Evolutionary conservation across 352 stramenopile species (phyloP), one percentile per base, ranked within the genome.

Genomic region (Phytophthora pisi): DNA sequence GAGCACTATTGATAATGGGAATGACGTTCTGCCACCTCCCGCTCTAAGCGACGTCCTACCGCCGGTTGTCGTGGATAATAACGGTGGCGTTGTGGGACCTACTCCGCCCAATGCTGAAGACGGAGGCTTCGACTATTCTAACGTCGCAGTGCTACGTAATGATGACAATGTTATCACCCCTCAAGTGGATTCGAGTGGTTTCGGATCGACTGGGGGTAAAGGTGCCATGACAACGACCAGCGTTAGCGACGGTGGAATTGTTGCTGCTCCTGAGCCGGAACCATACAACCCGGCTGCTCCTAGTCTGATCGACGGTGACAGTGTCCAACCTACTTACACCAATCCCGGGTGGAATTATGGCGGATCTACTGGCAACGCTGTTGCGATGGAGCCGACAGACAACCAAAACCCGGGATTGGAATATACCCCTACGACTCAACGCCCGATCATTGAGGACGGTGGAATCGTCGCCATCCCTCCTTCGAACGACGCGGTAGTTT

Each of bases 1-100:
- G 54, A 13, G 1, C 20, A 54, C 30, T 0, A 26, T 69, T 23
- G 56, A 47, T 23, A 23, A 69, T 28, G 47, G 28, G 43, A 40
- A 26, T n/a, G 15, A 59, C 2, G 23, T 31, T 20, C 1, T 34
- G 10, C 10, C 28, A 16, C 34, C 23, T 13, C 54, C 55, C 24
- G 7, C 10, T 10, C 45, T 58, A 38, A 40, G 53, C 36, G 28
- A 57, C 13, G 43, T 46, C 0, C 61, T 24, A 10, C 30, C 38
- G 24, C 18, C 47, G 31, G 28, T 52, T 58, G 50, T 23, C n/a
- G 40, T 24, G 16, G 40, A 47, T 23, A 15, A 24, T 16, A 47
- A 8, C n/a, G 40, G 40, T 47, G 15, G 5, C 8, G n/a, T 47
- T 47, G 16, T 47, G 40, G 40, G 8, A 15, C 34, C 34, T 40